Evolutionary conservation across 768 basidiomycete genomes (phyloP), one percentile per base, ranked within the genome.

Genomic region (Saitozyma sp.): DNA sequence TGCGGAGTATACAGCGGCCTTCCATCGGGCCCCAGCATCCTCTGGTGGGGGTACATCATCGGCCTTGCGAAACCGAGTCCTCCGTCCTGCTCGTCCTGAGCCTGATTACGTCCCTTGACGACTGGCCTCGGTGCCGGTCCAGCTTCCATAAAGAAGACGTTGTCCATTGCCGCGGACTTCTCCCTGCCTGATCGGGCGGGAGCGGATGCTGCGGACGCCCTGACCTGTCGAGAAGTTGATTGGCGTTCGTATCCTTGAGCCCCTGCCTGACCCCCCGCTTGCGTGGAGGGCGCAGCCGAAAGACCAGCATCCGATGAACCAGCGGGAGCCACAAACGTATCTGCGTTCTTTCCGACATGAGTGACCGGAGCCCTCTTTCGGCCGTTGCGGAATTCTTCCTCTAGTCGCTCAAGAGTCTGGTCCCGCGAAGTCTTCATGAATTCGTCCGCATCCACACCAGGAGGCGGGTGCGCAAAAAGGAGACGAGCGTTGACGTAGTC

Each of bases 401-500:
- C 77, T 29, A 82, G 68, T 20, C 86, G 84, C 10, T 80, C 76
- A 9, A 93, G 79, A 0, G 86, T 76, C 19, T 72, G 79, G 51
- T 86, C 83, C 58, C 89, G 85, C 11, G 87, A 88, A 52, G 84
- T 82, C 55, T 83, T 76, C 80, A 98, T 98, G 83, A 94, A 98
- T 1, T 82, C 82, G 53, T 85, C 83, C 39, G 87, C 84, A 1
- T 84, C 74, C 4, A 85, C 79, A 10, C 81, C 86, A 8, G 82
- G 82, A 1, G 94, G 92, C n/a, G 95, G 86, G 67, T 95, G 89
- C 67, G 91, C 92, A 78, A 85, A 97, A 9, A 98, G 83, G 0
- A 99, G 83, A 71, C 91, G 92, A 29, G 90, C 96, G 69, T 89
- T 93, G 63, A 98, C 93, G 74, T 94, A 99, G 81, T 99, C 96